Base-by-base conservation (phyloP, 2,329 filamentous ascomycete genomes). In the Alternaria conjuncta region DNA sequence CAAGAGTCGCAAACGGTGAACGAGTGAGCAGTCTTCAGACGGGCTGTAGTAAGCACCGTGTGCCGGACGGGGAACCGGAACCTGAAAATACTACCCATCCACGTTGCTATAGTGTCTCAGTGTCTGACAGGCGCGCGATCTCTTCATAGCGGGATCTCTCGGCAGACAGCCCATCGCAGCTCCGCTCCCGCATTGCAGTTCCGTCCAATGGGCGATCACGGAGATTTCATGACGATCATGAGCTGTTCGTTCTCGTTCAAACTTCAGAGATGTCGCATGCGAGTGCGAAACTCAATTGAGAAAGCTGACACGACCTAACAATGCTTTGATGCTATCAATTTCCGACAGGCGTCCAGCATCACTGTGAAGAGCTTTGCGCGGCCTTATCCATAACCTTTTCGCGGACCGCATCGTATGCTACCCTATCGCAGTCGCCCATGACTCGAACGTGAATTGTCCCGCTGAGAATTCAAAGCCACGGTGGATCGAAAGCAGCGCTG, bases 61-160 rank as follows among this genome's bases (percentile, higher is more conserved):
- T 50, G 53, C 57, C 64, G 61, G 63, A 65, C 66, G 70, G 66
- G 70, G 49, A 51, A 51, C 28, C 28, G 49, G 49, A n/a, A 36
- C 21, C 28, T 51, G 49, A 21, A 23, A 32, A 12, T 36, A 12
- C 32, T 51, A 26, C 49, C 49, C 21, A 23, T 32, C 49, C 49
- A 51, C 49, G 49, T 51, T 51, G 47, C 30, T 30, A 28, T 28
- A 51, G 26, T 51, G 61, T 23, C 32, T 62, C 53, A 18, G 36
- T 44, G 60, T 64, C 60, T 63, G 55, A 64, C 57, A 63, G 45
- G 61, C 50, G 55, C 32, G n/a, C 25, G 23, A 57, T 58, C 57
- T 60, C 58, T 66, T 70, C 64, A 61, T 64, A 65, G 69, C 68
- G 70, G 71, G 62, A 70, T 68, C 55, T 68, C 70, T 72, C 63